Evolutionary conservation across 164 flowering plant species (phyloP), one percentile per base, ranked within the genome.

Genomic region (Kingdonia uniflora): DNA sequence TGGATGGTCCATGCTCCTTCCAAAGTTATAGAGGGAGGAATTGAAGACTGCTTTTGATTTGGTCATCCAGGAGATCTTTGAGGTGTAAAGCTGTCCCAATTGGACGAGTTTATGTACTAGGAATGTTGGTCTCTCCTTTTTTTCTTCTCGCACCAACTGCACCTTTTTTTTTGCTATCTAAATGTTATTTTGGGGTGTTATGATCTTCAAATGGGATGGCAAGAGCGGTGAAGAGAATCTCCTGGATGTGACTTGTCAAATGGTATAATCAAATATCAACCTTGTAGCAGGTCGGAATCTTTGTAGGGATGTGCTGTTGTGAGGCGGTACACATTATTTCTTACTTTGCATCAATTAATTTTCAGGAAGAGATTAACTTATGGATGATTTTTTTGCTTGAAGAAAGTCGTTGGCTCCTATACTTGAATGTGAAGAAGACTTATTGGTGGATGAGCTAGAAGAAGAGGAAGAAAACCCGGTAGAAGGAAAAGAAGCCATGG

Each of bases 321-420:
- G 35, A 29, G 4, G 8, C 35, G 35, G n/a, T 29, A 29, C 35
- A 8, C 35, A 3, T 29, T n/a, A n/a, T 4, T 29, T 29, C 8
- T 29, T 55, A 19, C 23, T 38, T 29, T 19, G 48, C 35, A 37
- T 57, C 40, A 52, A 52, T 49, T 35, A 16, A 48, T 35, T 42
- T 60, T 41, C 37, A 15, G 25, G 26, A 19, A 13, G 38, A 21
- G 43, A 51, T 46, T 68, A 50, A 68, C 52, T 51, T 48, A 7
- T 25, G 41, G 15, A 48, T 59, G 41, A 25, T 60, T 60, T 74
- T 59, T 74, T 59, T 56, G 70, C 53, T 70, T 62, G 71, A 77
- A 77, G 77, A 72, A 75, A 90, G 97, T 80, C 95, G 48, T 91
- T 90, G 66, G 82, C 91, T 68, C 91, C 97, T 23, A 90, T 90